These are phyloP conservation scores for Talaromyces nanjingensis DNA, from an alignment of 495 filamentous ascomycete genomes.

Conservation along the genomic window DNA sequence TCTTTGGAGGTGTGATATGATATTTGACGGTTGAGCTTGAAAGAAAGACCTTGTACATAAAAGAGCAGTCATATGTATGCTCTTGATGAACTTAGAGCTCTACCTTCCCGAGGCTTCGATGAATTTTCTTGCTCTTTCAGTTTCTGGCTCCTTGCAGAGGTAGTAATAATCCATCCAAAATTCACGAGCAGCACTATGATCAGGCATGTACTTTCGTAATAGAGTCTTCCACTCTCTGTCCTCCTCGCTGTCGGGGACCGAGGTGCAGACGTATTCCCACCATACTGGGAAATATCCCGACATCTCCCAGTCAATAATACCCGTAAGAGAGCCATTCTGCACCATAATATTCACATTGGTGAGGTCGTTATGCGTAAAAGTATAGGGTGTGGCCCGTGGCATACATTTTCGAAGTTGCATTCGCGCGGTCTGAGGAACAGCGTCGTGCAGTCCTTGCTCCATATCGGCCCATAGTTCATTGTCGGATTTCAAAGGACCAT, in stretches of 20 bases:
- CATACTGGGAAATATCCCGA: constrained; percentile 27
- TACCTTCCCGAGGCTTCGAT: not conserved
- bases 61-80: no score
- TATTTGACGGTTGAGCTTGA: not conserved
- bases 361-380: no score
- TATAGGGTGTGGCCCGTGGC: no score
- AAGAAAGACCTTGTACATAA: not conserved
- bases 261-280: constrained; percentile 23
- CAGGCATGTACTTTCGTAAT: no score
- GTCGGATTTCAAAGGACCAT: no score
- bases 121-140: constrained; percentile 12
- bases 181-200: no score
- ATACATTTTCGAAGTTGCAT: no score
- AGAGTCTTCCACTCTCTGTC: no score
- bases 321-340: constrained; percentile 14
- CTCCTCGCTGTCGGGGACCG: constrained; percentile 5
- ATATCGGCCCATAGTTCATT: no score
- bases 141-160: constrained; percentile 12
- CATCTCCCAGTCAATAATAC: constrained; percentile 28
- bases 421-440: no score
- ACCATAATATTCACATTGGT: constrained; percentile 13
- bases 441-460: no score
- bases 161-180: constrained; percentile 2
- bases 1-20: constrained; percentile 22
- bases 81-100: no score